Conservation (phyloP, 331 rosid genomes). For the Malus hybrid region DNA sequence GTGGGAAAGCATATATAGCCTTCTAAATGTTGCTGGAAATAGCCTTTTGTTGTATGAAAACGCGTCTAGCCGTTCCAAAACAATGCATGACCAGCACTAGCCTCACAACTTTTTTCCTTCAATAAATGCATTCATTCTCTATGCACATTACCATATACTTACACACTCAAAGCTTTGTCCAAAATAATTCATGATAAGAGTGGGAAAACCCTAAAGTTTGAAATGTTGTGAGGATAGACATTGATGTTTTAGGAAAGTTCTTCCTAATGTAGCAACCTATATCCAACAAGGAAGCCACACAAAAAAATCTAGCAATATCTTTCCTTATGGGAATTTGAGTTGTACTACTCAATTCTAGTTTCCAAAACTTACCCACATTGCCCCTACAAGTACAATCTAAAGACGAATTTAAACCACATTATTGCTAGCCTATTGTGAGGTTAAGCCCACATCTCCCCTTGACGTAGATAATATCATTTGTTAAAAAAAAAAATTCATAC, state of each 20-base stretch:
- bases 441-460: rapidly evolving
- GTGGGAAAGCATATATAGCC: too few species aligned
- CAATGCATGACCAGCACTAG: neutral
- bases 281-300: neutral
- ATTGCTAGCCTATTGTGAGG: rapidly evolving
- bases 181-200: too few species aligned
- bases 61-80: too few species aligned
- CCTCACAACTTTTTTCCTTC: neutral
- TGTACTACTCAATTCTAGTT: too few species aligned
- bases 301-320: neutral
- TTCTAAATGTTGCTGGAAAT: too few species aligned
- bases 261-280: neutral
- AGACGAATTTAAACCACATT: too few species aligned
- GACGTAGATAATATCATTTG: too few species aligned
- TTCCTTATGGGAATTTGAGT: neutral
- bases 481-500: too few species aligned
- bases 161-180: neutral
- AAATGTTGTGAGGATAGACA: neutral
- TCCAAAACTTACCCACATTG: too few species aligned
- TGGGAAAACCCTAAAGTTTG: neutral
- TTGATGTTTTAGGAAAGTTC: too few species aligned
- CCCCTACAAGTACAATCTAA: too few species aligned
- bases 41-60: too few species aligned
- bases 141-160: neutral
- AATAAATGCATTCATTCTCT: neutral